Base-by-base conservation (phyloP, 495 filamentous ascomycete genomes). In the Antarctomyces pellizariae region DNA sequence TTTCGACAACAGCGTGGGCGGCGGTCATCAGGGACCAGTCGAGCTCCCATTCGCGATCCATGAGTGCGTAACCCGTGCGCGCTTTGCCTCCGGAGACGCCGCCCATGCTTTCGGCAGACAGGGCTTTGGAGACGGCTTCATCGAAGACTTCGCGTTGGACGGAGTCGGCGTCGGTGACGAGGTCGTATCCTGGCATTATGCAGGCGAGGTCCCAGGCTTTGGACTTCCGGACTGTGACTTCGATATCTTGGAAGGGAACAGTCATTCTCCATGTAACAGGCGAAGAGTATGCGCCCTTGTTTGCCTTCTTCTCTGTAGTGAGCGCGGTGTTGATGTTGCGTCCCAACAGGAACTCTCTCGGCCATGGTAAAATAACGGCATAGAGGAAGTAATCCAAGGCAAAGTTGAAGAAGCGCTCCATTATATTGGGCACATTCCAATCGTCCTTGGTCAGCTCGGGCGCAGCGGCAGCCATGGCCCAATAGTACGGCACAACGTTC, bases 51-150 rank as follows among this genome's bases (percentile, higher is more conserved):
- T 72, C 64, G 30, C 56, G 61, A 36, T 75, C 71, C 46, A 82
- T 67, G 28, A 82, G 67, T 32, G 77, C 44, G 37, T 80, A 80
- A 1, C 76, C 77, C 13, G 78, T 83, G 52, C 75, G 82, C 32
- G 55, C 49, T 36, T 49, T 43, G n/a, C n/a, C n/a, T n/a, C n/a
- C n/a, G n/a, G n/a, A n/a, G n/a, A n/a, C n/a, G n/a, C n/a, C n/a
- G n/a, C n/a, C n/a, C 35, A 82, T 43, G 20, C 66, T 57, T 40
- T 59, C 47, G 7, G 62, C 58, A 2, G 65, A 56, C 2, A 80
- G 66, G 2, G 75, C 78, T 0, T 41, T 22, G 18, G 39, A 25
- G 15, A 60, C 41, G 15, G 30, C 37, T 14, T 45, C 43, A 14
- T 45, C 46, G 10, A 47, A 23, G 9, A 50, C 32, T n/a, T n/a